These are phyloP conservation scores for Taphrina confusa DNA, from an alignment of 1,139 yeast genomes.

Conservation along the genomic window DNA sequence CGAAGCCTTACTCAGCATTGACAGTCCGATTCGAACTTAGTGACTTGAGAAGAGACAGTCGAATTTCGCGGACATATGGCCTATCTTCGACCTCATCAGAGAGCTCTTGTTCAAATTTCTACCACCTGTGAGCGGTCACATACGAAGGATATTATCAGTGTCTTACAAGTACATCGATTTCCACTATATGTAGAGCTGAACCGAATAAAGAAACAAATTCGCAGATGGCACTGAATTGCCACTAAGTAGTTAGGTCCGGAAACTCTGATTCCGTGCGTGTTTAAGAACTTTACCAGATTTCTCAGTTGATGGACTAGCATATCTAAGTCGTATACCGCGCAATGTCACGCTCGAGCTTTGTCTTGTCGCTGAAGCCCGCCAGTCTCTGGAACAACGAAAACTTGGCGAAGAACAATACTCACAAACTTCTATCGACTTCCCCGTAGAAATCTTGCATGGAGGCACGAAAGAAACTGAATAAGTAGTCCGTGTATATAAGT, in stretches of 20 bases:
- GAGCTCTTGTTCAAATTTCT: conserved; percentile 10
- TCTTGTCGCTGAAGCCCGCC: too few relatives aligned
- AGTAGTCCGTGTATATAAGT: too few relatives aligned
- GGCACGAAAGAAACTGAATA: too few relatives aligned
- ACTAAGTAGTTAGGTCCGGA: conserved; percentile 8
- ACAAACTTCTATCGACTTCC: too few relatives aligned
- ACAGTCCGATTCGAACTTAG: conserved; percentile 28
- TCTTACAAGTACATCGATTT: conserved; percentile 6
- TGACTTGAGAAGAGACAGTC: conserved; percentile 17
- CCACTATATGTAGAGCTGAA: conserved; percentile 1
- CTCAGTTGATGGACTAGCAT: conserved; percentile 17
- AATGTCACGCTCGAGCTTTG: too few relatives aligned
- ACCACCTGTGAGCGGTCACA: neutral
- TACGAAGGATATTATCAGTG: too few relatives aligned
- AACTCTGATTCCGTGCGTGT: too few relatives aligned
- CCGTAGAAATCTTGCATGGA: too few relatives aligned
- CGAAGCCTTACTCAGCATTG: conserved; percentile 2
- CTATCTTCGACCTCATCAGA: conserved; percentile 4
- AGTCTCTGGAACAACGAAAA: too few relatives aligned
- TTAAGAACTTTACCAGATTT: neutral
- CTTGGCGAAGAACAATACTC: too few relatives aligned
- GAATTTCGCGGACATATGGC: conserved; percentile 9
- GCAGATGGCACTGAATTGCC: conserved; percentile 27
- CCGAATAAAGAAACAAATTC: conserved; percentile 29
- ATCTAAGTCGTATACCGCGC: too few relatives aligned